Percentiles rank a stretch among this genome's conserved stretches.
Evolutionary conservation across 2,329 filamentous ascomycete species (phyloP).

Genomic region (Epichloe uncinata): DNA sequence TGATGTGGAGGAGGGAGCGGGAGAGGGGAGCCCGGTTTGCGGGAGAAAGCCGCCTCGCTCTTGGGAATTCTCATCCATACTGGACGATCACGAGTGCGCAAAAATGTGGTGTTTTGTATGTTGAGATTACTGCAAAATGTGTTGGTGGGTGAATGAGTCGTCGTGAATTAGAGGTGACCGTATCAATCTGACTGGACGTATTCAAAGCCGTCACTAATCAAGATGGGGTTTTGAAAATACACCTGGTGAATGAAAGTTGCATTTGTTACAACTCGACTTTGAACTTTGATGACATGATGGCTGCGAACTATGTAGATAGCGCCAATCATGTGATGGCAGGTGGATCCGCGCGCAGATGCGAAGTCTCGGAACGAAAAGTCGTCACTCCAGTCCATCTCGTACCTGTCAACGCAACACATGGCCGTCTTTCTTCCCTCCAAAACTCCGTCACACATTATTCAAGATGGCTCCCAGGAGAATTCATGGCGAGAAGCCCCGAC

Average conservation of each 20-base stretch:
- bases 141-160: background rate
- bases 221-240: no score
- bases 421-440: background rate
- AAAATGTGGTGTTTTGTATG: no score
- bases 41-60: slow-evolving; percentile 40
- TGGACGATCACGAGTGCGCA: background rate
- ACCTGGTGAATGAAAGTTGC: no score
- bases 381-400: background rate
- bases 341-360: background rate
- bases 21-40: slow-evolving; percentile 36
- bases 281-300: no score
- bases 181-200: background rate
- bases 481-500: slow-evolving; percentile 33
- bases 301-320: background rate
- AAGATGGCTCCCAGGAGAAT: slow-evolving; percentile 52
- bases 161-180: background rate
- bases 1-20: slow-evolving; percentile 38
- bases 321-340: slow-evolving; percentile 6
- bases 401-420: background rate
- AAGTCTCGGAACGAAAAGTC: background rate
- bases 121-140: background rate
- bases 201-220: no score
- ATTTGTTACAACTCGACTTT: no score
- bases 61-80: background rate
- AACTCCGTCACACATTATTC: background rate